A percentile compares a stretch with the other conserved stretches of the same genome.
Conservation (phyloP, 768 basidiomycete species). For the Boletus rufocinnamomeus region DNA sequence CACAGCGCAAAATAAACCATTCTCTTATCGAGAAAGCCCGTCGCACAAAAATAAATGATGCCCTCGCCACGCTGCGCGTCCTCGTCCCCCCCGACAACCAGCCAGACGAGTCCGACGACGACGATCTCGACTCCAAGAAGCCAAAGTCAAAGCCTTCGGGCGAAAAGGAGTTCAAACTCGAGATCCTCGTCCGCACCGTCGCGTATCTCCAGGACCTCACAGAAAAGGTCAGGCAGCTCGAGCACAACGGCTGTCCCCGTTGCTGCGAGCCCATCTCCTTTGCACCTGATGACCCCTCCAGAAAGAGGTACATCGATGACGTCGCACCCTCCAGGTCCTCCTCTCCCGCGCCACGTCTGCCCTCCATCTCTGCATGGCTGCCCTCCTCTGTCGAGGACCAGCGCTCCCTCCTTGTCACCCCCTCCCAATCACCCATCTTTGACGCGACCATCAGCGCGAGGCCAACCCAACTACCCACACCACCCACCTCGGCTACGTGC, state of each 20-base stretch:
- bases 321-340: conserved; percentile 4
- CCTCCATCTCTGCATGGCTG: conserved; percentile 72
- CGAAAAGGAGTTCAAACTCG: conserved; percentile 91
- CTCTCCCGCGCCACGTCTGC: conserved; percentile 44
- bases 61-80: conserved; percentile 70
- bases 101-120: conserved; percentile 35
- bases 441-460: conserved; percentile 26
- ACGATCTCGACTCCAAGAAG: conserved; percentile 32
- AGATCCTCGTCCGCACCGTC: conserved; percentile 84
- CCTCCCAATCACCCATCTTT: conserved; percentile 38
- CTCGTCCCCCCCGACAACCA: conserved; percentile 78
- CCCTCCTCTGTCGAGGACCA: conserved; percentile 32
- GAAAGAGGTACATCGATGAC: not conserved
- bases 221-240: conserved; percentile 50
- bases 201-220: conserved; percentile 74
- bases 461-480: conserved; percentile 49
- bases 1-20: conserved; percentile 90
- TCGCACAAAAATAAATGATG: conserved; percentile 94
- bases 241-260: conserved; percentile 30
- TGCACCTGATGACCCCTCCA: not conserved
- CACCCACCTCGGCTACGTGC: conserved; percentile 57
- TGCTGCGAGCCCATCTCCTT: conserved; percentile 25
- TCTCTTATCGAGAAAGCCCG: conserved; percentile 93
- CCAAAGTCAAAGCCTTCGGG: conserved; percentile 42
- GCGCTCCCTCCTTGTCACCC: conserved; percentile 36